Evolutionary conservation across 805 yeast genomes (phyloP), one percentile per base, ranked within the genome.

Genomic region (Saccharomyces paradoxus): DNA sequence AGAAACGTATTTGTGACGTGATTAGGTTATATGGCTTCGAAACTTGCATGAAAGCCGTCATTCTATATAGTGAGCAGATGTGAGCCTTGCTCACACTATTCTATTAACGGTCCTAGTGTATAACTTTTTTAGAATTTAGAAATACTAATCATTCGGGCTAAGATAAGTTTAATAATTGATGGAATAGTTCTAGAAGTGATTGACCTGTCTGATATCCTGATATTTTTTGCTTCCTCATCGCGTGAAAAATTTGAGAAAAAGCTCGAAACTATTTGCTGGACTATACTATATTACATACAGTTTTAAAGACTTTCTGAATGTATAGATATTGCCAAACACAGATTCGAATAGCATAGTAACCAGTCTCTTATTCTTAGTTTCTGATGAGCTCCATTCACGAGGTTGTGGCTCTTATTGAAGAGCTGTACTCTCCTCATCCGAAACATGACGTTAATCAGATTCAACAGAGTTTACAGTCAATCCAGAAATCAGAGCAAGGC

Each of bases 11-110:
- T 4, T 59, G 76, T n/a, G 77, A 78, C 53, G 66, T 73, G 27
- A 65, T 79, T 7, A 67, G 84, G 49, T 54, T 78, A 41, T 67
- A 77, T 44, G 83, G 83, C 1, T 55, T 73, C 22, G 71, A 71
- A 26, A 68, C 68, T 51, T 61, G 74, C 9, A 65, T 64, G 44
- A 37, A 37, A 5, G 22, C 44, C 10, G 44, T 37, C 44, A 37
- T 37, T 37, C 8, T 37, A 37, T 37, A 37, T 37, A 37, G 44
- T 37, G 44, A 37, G 44, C 44, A 37, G 17, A 37, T 37, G 44
- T 37, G 22, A 37, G 31, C 17, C 10, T 9, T 17, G 24, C 2
- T 3, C 24, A 17, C 44, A 37, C 13, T 8, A 17, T 37, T 17
- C n/a, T 9, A 29, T 17, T 9, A 17, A 37, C 44, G 17, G 6